phyloP scores from a whole-genome alignment of 768 basidiomycete species.

The Tylopilus felleus region DNA sequence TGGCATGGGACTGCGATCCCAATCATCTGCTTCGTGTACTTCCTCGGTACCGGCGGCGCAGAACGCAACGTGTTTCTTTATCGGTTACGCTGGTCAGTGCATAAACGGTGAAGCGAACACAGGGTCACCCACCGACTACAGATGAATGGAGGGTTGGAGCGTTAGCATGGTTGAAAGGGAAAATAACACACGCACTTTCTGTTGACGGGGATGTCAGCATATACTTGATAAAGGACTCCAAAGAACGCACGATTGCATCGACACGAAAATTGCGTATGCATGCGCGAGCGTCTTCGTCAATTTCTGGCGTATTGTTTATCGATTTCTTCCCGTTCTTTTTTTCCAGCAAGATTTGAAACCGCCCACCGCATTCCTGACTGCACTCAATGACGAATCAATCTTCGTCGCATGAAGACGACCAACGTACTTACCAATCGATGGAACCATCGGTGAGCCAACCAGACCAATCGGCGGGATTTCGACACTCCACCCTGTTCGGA shows the following conservation, averaged over 20 bases:
- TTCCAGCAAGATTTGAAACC: constrained; percentile 25
- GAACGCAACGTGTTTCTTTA: constrained; percentile 60
- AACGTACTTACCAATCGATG: constrained; percentile 21
- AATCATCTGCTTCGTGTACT: constrained; percentile 67
- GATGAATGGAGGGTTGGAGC: not conserved
- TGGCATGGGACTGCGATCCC: constrained; percentile 74
- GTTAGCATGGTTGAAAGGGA: not conserved
- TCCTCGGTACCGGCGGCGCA: constrained; percentile 52
- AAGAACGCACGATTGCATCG: constrained; percentile 16
- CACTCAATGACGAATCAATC: not conserved
- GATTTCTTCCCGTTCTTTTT: constrained; percentile 13
- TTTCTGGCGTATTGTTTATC: not conserved
- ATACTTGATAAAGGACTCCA: not conserved
- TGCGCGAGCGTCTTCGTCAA: constrained; percentile 17
- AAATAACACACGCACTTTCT: constrained; percentile 18
- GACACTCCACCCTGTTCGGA: constrained; percentile 17
- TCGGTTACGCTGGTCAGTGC: not conserved
- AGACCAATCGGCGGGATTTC: constrained; percentile 8
- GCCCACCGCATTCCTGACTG: constrained; percentile 20
- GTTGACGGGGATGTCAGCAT: not conserved
- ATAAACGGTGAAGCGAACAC: not conserved
- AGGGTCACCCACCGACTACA: constrained; percentile 11
- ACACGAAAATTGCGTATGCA: constrained; percentile 28
- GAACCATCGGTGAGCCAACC: constrained; percentile 23
- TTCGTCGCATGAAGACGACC: not conserved